These are phyloP conservation scores for Herpetospermum pedunculosum DNA, from an alignment of 306 rosid genomes.

Conservation along the genomic window DNA sequence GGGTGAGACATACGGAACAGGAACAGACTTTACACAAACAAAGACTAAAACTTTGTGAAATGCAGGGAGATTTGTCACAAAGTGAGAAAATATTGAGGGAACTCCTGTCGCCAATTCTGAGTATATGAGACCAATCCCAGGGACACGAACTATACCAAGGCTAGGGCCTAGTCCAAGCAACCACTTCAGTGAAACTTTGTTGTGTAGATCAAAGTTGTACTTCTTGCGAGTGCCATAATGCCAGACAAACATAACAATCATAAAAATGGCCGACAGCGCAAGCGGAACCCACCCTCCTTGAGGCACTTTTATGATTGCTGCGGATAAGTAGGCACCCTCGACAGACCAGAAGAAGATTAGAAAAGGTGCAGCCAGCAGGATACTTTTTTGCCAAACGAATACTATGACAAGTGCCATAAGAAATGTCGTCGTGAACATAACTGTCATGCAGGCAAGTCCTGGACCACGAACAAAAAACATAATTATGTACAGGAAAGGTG, in stretches of 20 bases:
- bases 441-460: constrained; percentile 81
- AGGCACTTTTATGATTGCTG: constrained; percentile 74
- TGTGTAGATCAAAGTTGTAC: constrained; percentile 66
- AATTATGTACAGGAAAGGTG: not conserved
- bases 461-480: constrained; percentile 20
- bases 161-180: constrained; percentile 75
- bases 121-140: constrained; percentile 82
- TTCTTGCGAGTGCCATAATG: constrained; percentile 68
- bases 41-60: constrained; percentile 75
- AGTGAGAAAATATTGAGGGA: constrained; percentile 84
- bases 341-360: constrained; percentile 59
- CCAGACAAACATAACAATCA: constrained; percentile 70
- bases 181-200: constrained; percentile 84
- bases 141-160: constrained; percentile 85
- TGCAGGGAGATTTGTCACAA: constrained; percentile 84
- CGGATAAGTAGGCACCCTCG: constrained; percentile 62
- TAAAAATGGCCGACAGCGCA: constrained; percentile 50
- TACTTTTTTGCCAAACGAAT: constrained; percentile 68
- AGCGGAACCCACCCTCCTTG: constrained; percentile 94
- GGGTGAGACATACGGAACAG: constrained; percentile 69
- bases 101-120: constrained; percentile 77
- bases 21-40: constrained; percentile 79
- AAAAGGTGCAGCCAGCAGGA: constrained; percentile 35
- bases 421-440: constrained; percentile 69
- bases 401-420: constrained; percentile 62